Conservation (phyloP, 2,329 filamentous ascomycete species). For the Chrysoporthe deuterocubensis region DNA sequence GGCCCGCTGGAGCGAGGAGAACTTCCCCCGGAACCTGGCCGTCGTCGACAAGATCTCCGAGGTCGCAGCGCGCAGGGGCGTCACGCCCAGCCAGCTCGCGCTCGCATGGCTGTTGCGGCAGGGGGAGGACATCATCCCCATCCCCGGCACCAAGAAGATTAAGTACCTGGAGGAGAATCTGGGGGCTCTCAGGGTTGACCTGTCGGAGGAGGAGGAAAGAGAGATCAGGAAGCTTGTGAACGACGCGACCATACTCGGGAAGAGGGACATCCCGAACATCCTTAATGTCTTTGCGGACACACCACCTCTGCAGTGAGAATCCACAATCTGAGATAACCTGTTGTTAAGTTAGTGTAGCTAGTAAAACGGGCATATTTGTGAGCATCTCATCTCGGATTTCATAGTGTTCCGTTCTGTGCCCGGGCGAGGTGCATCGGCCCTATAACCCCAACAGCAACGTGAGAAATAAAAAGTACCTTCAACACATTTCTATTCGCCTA, state of each 20-base stretch:
- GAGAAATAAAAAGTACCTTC: too few species aligned
- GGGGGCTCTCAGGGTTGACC: slow-evolving; percentile 37
- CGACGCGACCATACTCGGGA: neutral
- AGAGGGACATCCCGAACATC: neutral
- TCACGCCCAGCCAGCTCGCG: slow-evolving; percentile 54
- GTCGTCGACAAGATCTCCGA: slow-evolving; percentile 55
- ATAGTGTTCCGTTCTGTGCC: too few species aligned
- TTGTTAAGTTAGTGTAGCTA: neutral
- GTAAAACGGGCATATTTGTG: too few species aligned
- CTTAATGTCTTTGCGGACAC: slow-evolving; percentile 15
- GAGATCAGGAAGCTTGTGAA: slow-evolving; percentile 35
- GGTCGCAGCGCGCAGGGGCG: slow-evolving; percentile 56
- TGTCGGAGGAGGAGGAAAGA: slow-evolving; percentile 42
- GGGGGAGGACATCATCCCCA: slow-evolving; percentile 64
- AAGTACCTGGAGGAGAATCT: slow-evolving; percentile 53
- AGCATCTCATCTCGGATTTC: too few species aligned
- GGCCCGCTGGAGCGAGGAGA: slow-evolving; percentile 55
- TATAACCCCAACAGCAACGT: too few species aligned
- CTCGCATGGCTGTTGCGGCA: slow-evolving; percentile 68
- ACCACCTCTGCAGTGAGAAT: slow-evolving; percentile 4
- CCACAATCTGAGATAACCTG: neutral
- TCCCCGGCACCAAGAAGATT: slow-evolving; percentile 54
- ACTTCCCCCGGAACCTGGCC: slow-evolving; percentile 59
- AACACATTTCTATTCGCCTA: too few species aligned
- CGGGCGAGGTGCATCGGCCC: too few species aligned